phyloP scores from a whole-genome alignment of 2,329 filamentous ascomycete species.

The Epichloe hybrida region DNA sequence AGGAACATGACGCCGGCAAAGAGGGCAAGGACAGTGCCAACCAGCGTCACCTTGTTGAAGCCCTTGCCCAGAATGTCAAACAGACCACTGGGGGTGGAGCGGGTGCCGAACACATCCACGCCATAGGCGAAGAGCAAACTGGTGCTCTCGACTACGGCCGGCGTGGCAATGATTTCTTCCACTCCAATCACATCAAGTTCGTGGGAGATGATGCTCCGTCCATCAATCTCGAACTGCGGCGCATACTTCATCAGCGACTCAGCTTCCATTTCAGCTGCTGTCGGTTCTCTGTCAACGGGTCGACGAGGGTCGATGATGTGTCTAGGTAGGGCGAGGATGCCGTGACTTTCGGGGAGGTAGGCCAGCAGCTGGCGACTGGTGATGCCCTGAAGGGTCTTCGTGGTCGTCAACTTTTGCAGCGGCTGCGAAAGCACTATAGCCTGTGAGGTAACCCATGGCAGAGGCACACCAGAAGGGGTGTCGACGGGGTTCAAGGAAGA shows the following conservation, averaged over 20 bases:
- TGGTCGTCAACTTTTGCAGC: conserved; percentile 69
- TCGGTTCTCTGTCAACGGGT: conserved; percentile 74
- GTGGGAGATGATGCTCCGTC: conserved; percentile 69
- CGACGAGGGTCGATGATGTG: conserved; percentile 72
- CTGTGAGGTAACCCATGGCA: conserved; percentile 68
- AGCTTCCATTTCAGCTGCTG: conserved; percentile 56
- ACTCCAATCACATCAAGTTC: conserved; percentile 69
- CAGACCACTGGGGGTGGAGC: conserved; percentile 72
- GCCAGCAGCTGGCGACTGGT: conserved; percentile 71
- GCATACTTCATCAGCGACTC: conserved; percentile 71
- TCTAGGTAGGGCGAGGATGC: conserved; percentile 69
- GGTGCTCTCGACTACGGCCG: conserved; percentile 81
- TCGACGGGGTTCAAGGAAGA: conserved; percentile 62
- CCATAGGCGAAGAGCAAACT: conserved; percentile 82
- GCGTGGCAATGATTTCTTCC: conserved; percentile 55
- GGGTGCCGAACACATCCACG: conserved; percentile 74
- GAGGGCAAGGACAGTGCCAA: conserved; percentile 72
- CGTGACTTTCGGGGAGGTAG: conserved; percentile 57
- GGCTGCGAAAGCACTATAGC: conserved; percentile 67
- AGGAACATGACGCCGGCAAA: conserved; percentile 63
- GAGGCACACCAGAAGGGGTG: conserved; percentile 36
- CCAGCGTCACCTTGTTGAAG: conserved; percentile 79
- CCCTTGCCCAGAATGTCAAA: conserved; percentile 91
- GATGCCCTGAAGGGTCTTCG: conserved; percentile 85
- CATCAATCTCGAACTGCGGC: conserved; percentile 70